Percentiles rank a stretch among this genome's conserved stretches.
These are phyloP conservation scores for Magnaporthiopsis incrustans DNA, from an alignment of 2,329 filamentous ascomycete genomes.

Conservation along the genomic window DNA sequence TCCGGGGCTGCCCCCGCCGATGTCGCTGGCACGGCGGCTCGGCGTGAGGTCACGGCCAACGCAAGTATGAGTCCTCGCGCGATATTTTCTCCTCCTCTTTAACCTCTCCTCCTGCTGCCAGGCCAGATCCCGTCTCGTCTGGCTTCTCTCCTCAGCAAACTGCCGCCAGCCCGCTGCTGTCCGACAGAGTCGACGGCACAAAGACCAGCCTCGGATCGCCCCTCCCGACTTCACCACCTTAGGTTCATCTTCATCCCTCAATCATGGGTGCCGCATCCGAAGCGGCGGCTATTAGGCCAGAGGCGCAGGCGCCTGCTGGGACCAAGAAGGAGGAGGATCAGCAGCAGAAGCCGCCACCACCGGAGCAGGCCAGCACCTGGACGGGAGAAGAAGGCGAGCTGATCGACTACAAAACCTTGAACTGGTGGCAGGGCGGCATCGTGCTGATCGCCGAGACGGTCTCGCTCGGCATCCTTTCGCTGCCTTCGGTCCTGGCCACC, in stretches of 20 bases:
- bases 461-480: slow-evolving; percentile 54
- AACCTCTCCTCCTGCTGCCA: not conserved
- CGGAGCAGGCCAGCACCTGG: not conserved
- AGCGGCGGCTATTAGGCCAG: not conserved
- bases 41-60: not conserved
- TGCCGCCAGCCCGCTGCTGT: not conserved
- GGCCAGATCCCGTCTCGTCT: not conserved
- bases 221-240: not conserved
- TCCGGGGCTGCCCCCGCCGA: not conserved
- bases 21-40: not conserved
- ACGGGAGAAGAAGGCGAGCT: not conserved
- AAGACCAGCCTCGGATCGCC: not conserved
- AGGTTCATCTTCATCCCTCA: not conserved
- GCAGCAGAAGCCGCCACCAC: no score
- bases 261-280: not conserved
- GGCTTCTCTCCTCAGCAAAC: not conserved
- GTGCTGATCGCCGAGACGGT: slow-evolving; percentile 36
- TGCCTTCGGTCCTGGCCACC: slow-evolving; percentile 65
- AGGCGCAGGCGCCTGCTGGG: not conserved
- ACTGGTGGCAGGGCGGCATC: slow-evolving; percentile 25
- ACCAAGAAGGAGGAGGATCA: not conserved
- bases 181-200: not conserved
- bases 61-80: not conserved
- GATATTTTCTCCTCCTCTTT: not conserved
- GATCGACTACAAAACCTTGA: slow-evolving; percentile 6